phyloP scores from a whole-genome alignment of 257 asterid species.

The Oldenlandia corymbosa region DNA sequence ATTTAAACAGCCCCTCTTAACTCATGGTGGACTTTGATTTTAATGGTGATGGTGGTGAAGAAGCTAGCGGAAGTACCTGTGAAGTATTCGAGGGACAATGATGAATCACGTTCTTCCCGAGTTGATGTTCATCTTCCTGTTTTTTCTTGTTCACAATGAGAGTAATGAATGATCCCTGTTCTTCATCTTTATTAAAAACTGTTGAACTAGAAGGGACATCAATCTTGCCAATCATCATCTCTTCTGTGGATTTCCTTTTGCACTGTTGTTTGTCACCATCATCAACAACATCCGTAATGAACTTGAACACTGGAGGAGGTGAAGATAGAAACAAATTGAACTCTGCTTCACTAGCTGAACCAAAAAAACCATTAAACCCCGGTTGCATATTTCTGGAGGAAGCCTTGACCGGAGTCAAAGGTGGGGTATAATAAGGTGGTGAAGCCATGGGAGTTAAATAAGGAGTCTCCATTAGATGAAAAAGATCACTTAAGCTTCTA shows the following conservation, averaged over 20 bases:
- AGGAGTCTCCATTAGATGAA: constrained; percentile 54
- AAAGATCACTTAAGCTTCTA: constrained; percentile 39
- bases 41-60: constrained; percentile 22
- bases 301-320: constrained; percentile 41
- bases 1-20: constrained; percentile 2
- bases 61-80: constrained; percentile 30
- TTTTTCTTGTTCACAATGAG: constrained; percentile 20
- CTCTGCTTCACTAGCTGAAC: constrained; percentile 40
- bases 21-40: constrained; percentile 8
- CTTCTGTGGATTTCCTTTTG: constrained; percentile 20
- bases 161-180: constrained; percentile 33
- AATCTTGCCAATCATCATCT: constrained; percentile 1
- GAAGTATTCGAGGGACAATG: constrained; percentile 24
- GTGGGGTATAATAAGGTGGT: constrained; percentile 62
- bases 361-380: constrained; percentile 24
- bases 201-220: constrained; percentile 24
- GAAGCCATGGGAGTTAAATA: constrained; percentile 59
- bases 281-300: constrained; percentile 36
- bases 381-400: neutral
- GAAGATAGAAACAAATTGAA: constrained; percentile 31
- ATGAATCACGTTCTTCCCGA: constrained; percentile 9
- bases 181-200: constrained; percentile 24
- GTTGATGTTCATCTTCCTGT: constrained; percentile 17
- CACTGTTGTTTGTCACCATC: constrained; percentile 25
- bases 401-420: constrained; percentile 39